Conservation (phyloP, 2,329 filamentous ascomycete genomes). For the Fusarium sp. region DNA sequence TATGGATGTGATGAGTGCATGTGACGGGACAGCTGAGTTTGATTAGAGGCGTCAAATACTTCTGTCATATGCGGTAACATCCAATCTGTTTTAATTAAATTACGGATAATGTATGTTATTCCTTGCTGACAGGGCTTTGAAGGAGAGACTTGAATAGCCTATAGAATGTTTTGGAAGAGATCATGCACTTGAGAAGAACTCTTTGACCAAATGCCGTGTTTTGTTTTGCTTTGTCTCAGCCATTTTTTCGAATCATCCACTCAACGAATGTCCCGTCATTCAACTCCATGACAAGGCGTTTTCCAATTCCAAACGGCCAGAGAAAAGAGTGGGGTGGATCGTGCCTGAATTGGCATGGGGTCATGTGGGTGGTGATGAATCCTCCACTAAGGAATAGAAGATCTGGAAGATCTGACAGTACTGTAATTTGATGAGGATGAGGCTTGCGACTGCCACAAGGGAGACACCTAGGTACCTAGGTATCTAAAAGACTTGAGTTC, state of each 20-base stretch:
- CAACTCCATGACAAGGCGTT: slow-evolving; percentile 9
- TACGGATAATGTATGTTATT: not conserved
- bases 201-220: slow-evolving; percentile 1
- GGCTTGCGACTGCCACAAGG: not conserved
- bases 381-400: slow-evolving; percentile 1
- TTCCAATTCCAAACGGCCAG: slow-evolving; percentile 8
- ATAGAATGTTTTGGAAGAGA: not conserved
- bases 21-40: not conserved
- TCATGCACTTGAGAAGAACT: not conserved
- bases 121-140: not conserved
- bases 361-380: slow-evolving; percentile 3
- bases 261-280: not conserved
- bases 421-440: not conserved
- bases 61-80: not conserved
- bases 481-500: not conserved
- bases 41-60: slow-evolving; percentile 8
- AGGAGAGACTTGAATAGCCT: not conserved
- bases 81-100: not conserved
- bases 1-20: not conserved
- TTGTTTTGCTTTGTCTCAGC: slow-evolving; percentile 6
- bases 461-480: too few relatives aligned
- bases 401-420: slow-evolving; percentile 3
- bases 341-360: slow-evolving; percentile 9
- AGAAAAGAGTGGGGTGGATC: slow-evolving; percentile 2
- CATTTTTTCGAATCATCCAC: not conserved